These are phyloP conservation scores for Scutellaria barbata DNA, from an alignment of 257 asterid genomes.

Conservation along the genomic window DNA sequence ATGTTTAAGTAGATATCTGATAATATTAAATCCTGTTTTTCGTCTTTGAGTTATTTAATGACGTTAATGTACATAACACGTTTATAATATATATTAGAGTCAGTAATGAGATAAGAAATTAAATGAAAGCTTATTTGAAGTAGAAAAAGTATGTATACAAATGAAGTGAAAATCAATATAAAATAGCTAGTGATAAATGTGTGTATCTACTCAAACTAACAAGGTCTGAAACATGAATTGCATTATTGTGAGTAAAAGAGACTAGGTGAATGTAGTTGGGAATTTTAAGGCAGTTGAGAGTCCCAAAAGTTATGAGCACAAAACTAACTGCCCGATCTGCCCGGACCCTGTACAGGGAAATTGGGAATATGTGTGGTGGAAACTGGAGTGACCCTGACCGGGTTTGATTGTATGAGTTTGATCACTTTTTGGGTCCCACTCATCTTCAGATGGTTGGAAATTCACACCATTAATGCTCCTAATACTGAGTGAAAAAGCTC, in stretches of 20 bases:
- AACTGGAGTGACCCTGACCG: conserved; percentile 20
- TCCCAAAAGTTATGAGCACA: neutral
- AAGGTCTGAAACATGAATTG: neutral
- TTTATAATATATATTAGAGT: too few species aligned
- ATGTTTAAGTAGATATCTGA: too few species aligned
- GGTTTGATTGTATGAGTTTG: conserved; percentile 33
- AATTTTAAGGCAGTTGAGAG: conserved; percentile 30
- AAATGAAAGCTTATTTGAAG: too few species aligned
- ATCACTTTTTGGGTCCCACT: conserved; percentile 43
- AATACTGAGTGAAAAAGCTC: conserved; percentile 40
- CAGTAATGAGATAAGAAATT: too few species aligned
- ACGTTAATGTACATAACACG: too few species aligned
- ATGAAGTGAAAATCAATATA: too few species aligned
- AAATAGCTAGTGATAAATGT: too few species aligned
- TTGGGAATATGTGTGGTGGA: conserved; percentile 27
- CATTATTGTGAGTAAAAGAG: conserved; percentile 25
- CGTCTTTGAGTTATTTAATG: too few species aligned
- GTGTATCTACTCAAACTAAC: neutral
- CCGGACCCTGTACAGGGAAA: neutral
- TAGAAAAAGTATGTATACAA: too few species aligned
- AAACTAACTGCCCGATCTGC: conserved; percentile 33
- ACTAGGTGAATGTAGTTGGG: conserved; percentile 35
- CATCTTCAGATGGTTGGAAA: conserved; percentile 13
- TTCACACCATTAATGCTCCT: conserved; percentile 34
- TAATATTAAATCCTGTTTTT: too few species aligned